phyloP scores from a whole-genome alignment of 257 asterid genomes.

The Solanum sejunctum region DNA sequence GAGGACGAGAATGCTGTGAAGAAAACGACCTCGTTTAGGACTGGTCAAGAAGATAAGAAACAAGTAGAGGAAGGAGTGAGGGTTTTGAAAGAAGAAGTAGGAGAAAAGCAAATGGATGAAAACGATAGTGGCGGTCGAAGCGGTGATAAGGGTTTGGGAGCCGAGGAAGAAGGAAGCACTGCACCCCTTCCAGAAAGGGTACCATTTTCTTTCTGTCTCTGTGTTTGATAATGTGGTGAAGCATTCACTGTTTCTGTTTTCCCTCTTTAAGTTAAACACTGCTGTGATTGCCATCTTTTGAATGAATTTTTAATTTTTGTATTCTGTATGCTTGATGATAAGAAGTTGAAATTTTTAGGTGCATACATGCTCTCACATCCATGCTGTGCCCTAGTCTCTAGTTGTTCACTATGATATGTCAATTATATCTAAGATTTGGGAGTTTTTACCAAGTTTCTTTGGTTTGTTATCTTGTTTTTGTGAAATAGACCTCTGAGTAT shows the following conservation, averaged over 20 bases:
- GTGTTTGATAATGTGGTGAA: background rate
- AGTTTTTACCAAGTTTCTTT: background rate
- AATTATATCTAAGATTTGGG: background rate
- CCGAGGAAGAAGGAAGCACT: constrained; percentile 63
- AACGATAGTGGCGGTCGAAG: constrained; percentile 26
- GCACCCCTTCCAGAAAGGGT: constrained; percentile 87
- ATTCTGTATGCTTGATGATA: background rate
- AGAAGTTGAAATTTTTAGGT: background rate
- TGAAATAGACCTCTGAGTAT: background rate
- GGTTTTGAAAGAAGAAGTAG: constrained; percentile 18
- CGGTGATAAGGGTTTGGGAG: constrained; percentile 52
- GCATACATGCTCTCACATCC: background rate
- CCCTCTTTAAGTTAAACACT: background rate
- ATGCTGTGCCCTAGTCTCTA: background rate
- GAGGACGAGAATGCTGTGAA: constrained; percentile 21
- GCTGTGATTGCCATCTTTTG: background rate
- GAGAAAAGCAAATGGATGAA: constrained; percentile 22
- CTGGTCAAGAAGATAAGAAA: background rate
- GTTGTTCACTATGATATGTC: background rate
- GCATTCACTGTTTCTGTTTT: background rate
- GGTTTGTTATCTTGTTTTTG: background rate
- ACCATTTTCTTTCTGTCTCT: background rate
- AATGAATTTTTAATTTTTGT: background rate
- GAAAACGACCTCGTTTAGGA: background rate
- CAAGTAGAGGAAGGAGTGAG: background rate